These are phyloP conservation scores for Jaminaea rosea DNA, from an alignment of 1,284 basidiomycete genomes.

Conservation along the genomic window DNA sequence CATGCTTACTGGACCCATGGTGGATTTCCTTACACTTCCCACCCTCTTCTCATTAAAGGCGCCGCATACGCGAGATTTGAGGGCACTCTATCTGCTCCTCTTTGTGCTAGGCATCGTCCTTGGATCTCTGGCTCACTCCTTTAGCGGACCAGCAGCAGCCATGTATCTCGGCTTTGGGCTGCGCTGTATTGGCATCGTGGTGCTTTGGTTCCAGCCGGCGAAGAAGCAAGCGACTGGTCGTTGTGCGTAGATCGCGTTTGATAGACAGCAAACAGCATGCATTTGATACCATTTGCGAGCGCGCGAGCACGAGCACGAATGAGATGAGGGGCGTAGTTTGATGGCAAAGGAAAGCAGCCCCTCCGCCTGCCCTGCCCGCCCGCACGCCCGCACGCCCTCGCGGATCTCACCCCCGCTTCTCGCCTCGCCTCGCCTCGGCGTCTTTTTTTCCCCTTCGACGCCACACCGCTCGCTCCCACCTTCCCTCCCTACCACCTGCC, in stretches of 20 bases:
- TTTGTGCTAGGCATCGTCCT: not conserved
- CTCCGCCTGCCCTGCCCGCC: too few species aligned
- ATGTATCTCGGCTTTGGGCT: conserved; percentile 1
- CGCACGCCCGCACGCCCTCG: too few species aligned
- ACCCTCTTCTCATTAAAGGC: not conserved
- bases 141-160: not conserved
- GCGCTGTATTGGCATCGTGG: not conserved
- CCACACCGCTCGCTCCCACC: too few species aligned
- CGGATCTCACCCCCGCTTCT: too few species aligned
- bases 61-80: not conserved
- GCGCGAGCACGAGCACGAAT: too few species aligned
- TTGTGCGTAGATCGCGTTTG: not conserved
- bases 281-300: not conserved
- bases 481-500: too few species aligned
- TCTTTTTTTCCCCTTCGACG: too few species aligned
- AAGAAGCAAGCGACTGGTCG: too few species aligned
- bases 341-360: too few species aligned
- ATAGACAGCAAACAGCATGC: not conserved
- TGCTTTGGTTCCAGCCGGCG: not conserved
- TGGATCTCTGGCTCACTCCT: not conserved
- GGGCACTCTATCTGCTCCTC: not conserved
- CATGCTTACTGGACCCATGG: conserved; percentile 3
- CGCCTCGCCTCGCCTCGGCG: too few species aligned
- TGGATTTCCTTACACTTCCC: not conserved
- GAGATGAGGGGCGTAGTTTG: too few species aligned